These are phyloP conservation scores for Haematococcus sp. DNA, from an alignment of 139 green algal genomes.

Conservation along the genomic window DNA sequence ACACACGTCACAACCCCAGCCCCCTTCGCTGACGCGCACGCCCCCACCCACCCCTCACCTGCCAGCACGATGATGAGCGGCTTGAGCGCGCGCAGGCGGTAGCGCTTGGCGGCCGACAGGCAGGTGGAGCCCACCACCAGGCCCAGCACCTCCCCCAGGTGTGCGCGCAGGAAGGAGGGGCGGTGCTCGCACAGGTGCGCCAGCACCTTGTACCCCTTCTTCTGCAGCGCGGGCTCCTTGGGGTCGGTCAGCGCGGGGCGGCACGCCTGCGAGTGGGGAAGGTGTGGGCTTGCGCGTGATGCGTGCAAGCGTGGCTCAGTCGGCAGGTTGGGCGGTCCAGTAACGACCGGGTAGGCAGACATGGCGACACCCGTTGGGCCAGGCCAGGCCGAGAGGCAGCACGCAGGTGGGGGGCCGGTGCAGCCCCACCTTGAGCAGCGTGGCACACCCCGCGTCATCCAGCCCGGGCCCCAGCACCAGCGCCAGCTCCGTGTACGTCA, in stretches of 20 bases:
- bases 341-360: background rate
- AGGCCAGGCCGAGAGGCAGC: too few species aligned
- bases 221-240: slow-evolving; percentile 79
- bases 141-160: slow-evolving; percentile 50
- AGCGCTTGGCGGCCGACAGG: slow-evolving; percentile 69
- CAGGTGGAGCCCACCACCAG: slow-evolving; percentile 39
- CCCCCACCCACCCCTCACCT: background rate
- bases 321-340: background rate
- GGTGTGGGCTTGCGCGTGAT: background rate
- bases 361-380: too few species aligned
- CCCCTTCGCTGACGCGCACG: background rate
- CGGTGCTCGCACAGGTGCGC: slow-evolving; percentile 61
- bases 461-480: slow-evolving; percentile 72
- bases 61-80: slow-evolving; percentile 39
- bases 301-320: background rate
- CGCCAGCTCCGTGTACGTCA: slow-evolving; percentile 85
- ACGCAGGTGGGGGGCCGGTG: background rate
- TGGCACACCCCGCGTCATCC: slow-evolving; percentile 44
- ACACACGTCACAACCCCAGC: too few species aligned
- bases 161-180: slow-evolving; percentile 32
- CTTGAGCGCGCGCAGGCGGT: slow-evolving; percentile 68
- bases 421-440: slow-evolving; percentile 57
- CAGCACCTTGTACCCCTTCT: slow-evolving; percentile 90
- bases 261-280: slow-evolving; percentile 30
- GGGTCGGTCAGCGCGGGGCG: slow-evolving; percentile 57